These are phyloP conservation scores for Colletotrichum coccodes DNA, from an alignment of 2,329 filamentous ascomycete species.

Conservation along the genomic window DNA sequence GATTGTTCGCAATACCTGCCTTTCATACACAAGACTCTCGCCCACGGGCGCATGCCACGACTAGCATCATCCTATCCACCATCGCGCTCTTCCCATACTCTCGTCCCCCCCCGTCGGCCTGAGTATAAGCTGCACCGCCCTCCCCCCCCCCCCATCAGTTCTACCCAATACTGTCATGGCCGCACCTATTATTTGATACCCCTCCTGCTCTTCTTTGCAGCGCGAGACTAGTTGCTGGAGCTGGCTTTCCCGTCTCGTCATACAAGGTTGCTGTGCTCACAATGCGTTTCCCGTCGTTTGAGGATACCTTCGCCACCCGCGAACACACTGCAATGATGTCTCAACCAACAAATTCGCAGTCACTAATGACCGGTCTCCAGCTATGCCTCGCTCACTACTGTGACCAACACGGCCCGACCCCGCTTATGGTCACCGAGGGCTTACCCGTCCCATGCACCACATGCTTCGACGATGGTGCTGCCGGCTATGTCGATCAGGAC, in stretches of 20 bases:
- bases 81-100: background rate
- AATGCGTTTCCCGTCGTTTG: constrained; percentile 34
- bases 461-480: constrained; percentile 62
- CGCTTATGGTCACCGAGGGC: constrained; percentile 76
- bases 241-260: background rate
- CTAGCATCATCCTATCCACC: background rate
- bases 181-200: background rate
- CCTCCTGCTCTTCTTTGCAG: background rate
- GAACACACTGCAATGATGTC: constrained; percentile 16
- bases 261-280: background rate
- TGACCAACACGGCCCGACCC: constrained; percentile 76
- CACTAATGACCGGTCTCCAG: constrained; percentile 54
- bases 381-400: constrained; percentile 77
- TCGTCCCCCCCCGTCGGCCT: background rate
- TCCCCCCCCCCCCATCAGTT: background rate
- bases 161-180: constrained; percentile 5
- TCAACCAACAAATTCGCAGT: constrained; percentile 24
- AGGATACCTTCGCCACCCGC: constrained; percentile 21
- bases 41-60: constrained; percentile 27
- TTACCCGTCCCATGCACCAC: constrained; percentile 68
- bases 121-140: constrained; percentile 11
- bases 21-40: constrained; percentile 18
- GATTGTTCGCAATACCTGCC: constrained; percentile 7
- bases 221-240: background rate
- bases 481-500: constrained; percentile 41